phyloP scores from a whole-genome alignment of 2,329 filamentous ascomycete species.

The Aureobasidium melanogenum region DNA sequence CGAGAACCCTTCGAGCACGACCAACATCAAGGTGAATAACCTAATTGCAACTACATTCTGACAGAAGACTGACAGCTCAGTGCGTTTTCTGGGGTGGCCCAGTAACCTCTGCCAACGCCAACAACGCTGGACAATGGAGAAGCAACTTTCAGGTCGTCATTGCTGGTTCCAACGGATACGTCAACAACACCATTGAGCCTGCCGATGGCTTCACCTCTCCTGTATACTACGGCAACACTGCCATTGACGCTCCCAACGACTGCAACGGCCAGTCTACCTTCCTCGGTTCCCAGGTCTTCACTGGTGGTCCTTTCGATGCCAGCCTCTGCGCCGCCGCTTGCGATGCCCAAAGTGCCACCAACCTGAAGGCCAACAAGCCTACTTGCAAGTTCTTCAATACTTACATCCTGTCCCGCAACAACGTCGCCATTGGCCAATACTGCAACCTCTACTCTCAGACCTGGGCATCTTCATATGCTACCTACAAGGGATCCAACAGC shows the following conservation, averaged over 20 bases:
- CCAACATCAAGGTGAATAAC: conserved; percentile 20
- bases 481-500: conserved; percentile 15
- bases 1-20: conserved; percentile 26
- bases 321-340: conserved; percentile 23
- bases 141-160: conserved; percentile 25
- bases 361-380: conserved; percentile 14
- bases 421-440: conserved; percentile 19
- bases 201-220: conserved; percentile 18
- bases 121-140: conserved; percentile 17
- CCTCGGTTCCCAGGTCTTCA: conserved; percentile 19
- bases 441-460: conserved; percentile 20
- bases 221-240: conserved; percentile 18
- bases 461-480: conserved; percentile 18
- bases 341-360: conserved; percentile 15
- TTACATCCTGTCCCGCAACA: conserved; percentile 15
- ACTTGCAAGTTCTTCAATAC: conserved; percentile 19
- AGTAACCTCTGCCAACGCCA: conserved; percentile 11
- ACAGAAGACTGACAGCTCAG: background rate
- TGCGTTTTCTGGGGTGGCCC: conserved; percentile 17
- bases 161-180: conserved; percentile 24
- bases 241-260: conserved; percentile 25
- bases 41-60: background rate
- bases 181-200: conserved; percentile 21
- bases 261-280: conserved; percentile 20
- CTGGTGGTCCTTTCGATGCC: conserved; percentile 22